Base-by-base conservation (phyloP, 2,329 filamentous ascomycete species). In the Claviceps africana region DNA sequence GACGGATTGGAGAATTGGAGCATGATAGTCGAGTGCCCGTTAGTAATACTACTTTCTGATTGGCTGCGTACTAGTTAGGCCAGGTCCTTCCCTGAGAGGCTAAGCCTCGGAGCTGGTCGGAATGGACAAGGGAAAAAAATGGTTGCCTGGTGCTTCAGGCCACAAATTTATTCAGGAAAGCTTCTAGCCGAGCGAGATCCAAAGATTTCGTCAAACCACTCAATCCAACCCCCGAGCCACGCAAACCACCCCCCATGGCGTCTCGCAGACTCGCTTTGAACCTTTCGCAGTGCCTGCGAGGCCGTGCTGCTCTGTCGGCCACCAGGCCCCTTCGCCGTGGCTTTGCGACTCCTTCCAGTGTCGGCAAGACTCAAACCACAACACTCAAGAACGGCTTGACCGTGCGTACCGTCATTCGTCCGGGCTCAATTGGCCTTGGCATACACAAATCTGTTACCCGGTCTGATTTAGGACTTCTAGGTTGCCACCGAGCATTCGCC, bases 311-410 rank as follows among this genome's bases (percentile, higher is more conserved):
- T 72, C 79, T 93, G 73, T 84, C 86, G 72, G 77, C 85, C 67
- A 77, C 88, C 69, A 76, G 81, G 70, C 79, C 85, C 61, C 76
- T 93, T 72, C 85, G 82, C 72, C 82, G 91, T 77, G 86, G 86
- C 68, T 88, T 96, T 69, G 91, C 91, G 66, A 91, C 90, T 61
- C 90, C 91, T 63, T 83, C 93, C 55, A 69, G 71, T 59, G 79
- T 83, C 72, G 76, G 83, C 77, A 91, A 87, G 77, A 96, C 90
- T 64, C 85, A 97, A 79, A 90, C 87, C 65, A 97, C 93, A 58
- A 98, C 93, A 52, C 81, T 98, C 68, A 87, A 85, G 75, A 98
- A 97, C 79, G 93, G 93, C 71, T 81, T 98, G 77, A 98, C 93
- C 66, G 91, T 96, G 72, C 72, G 73, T 60, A 60, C 58, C 58